Conservation (phyloP, 75 land plant species). For the Pseudotsuga menziesii region DNA sequence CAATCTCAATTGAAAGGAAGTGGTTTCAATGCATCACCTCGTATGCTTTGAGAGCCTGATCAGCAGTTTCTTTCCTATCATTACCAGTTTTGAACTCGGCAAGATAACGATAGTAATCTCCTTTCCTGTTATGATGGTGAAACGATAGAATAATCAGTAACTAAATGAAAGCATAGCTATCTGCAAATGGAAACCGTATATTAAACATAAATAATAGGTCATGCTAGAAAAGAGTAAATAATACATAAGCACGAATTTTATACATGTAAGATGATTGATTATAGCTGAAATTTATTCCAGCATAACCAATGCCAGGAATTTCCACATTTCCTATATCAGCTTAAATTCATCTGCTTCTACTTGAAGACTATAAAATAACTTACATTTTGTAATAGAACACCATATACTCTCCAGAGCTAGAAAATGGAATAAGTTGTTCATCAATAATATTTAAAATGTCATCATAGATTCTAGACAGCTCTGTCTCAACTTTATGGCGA, state of each 20-base stretch:
- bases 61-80: conserved; percentile 90
- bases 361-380: background rate
- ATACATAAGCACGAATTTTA: too few relatives aligned
- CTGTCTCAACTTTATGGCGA: conserved; percentile 51
- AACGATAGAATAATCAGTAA: background rate
- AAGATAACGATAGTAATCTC: conserved; percentile 91
- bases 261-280: too few relatives aligned
- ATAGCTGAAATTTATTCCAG: too few relatives aligned
- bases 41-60: conserved; percentile 80
- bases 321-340: too few relatives aligned
- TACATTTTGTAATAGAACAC: conserved; percentile 69
- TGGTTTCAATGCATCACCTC: conserved; percentile 35
- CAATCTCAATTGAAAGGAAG: too few relatives aligned
- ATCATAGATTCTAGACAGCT: conserved; percentile 50
- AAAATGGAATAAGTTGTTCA: conserved; percentile 46
- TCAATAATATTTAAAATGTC: conserved; percentile 62
- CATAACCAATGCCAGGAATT: too few relatives aligned
- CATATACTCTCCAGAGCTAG: conserved; percentile 45
- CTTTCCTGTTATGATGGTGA: conserved; percentile 56
- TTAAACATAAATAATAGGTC: too few relatives aligned
- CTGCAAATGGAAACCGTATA: too few relatives aligned
- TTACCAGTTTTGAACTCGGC: conserved; percentile 87
- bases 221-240: too few relatives aligned
- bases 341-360: too few relatives aligned
- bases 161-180: background rate